Conservation (phyloP, 2,329 filamentous ascomycete genomes). For the Trichoderma gracile region DNA sequence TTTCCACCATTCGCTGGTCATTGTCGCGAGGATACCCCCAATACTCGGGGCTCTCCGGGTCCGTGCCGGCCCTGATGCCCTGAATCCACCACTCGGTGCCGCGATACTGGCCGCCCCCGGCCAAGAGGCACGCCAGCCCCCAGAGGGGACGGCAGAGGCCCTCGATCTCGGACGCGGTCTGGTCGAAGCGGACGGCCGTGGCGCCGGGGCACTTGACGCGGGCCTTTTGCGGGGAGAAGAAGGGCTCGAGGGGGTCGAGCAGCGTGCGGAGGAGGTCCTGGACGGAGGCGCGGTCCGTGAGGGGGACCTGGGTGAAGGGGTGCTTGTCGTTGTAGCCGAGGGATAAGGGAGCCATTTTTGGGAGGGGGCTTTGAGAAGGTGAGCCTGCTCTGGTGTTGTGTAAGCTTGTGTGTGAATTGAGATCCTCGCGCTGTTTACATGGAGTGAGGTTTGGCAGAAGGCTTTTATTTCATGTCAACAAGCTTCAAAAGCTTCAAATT, state of each 20-base stretch:
- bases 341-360: conserved; percentile 29
- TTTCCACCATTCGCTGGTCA: conserved; percentile 69
- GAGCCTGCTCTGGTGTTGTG: background rate
- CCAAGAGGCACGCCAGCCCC: conserved; percentile 70
- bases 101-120: conserved; percentile 65
- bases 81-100: conserved; percentile 61
- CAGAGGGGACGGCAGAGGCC: conserved; percentile 74
- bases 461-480: background rate
- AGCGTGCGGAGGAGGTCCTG: conserved; percentile 62
- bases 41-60: conserved; percentile 69
- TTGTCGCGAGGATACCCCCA: conserved; percentile 76
- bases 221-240: conserved; percentile 54
- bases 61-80: conserved; percentile 69
- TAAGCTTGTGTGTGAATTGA: background rate
- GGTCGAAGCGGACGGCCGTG: conserved; percentile 75
- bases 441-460: background rate
- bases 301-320: conserved; percentile 55
- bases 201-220: conserved; percentile 57
- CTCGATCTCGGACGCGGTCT: conserved; percentile 74
- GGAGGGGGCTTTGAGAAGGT: background rate
- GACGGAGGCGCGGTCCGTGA: conserved; percentile 46
- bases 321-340: conserved; percentile 57
- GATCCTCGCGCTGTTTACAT: background rate
- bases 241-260: conserved; percentile 69
- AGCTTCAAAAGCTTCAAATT: background rate